These are phyloP conservation scores for cucumber (Cucumis sativus) DNA, from an alignment of 306 rosid species.

Conservation along the genomic window Cucumber_9930_V3 NC_026658.2:24075501-24076000, in stretches of 20 bases:
- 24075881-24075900: conserved; percentile 61
- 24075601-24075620: conserved; percentile 65
- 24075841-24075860: conserved; percentile 43
- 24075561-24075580: conserved; percentile 75
- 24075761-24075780: background rate
- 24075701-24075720: conserved; percentile 75
- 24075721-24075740: conserved; percentile 77
- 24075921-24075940: conserved; percentile 81
- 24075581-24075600: conserved; percentile 70
- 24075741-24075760: conserved; percentile 75
- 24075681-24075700: conserved; percentile 44
- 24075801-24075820: background rate
- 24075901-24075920: conserved; percentile 62
- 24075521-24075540: conserved; percentile 33
- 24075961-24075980: conserved; percentile 33
- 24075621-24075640: background rate
- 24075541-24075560: conserved; percentile 56
- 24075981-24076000: conserved; percentile 75
- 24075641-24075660: background rate
- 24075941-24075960: conserved; percentile 66
- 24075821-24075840: conserved; percentile 20
- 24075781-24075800: background rate
- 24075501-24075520: background rate
- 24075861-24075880: conserved; percentile 24
- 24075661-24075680: conserved; percentile 7